Evolutionary conservation across 2,329 filamentous ascomycete species (phyloP).

Genomic region (Eurotiales sp.): DNA sequence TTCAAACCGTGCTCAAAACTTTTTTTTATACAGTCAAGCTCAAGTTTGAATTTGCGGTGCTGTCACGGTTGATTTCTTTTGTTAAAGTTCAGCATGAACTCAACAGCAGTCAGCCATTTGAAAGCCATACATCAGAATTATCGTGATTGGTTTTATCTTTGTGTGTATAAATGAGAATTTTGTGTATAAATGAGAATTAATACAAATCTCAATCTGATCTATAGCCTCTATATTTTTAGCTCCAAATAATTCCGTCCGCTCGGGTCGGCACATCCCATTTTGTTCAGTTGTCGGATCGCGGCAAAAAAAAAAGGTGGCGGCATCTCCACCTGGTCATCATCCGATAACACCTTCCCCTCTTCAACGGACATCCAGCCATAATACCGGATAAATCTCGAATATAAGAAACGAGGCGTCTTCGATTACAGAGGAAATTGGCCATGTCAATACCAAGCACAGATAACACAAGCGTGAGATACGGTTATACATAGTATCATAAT

Average conservation of each 20-base stretch:
- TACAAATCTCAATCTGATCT: no score
- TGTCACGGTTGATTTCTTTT: slow-evolving; percentile 44
- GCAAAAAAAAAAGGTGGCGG: neutral
- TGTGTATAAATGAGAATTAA: no score
- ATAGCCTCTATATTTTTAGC: no score
- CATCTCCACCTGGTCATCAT: slow-evolving; percentile 3
- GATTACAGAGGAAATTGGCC: neutral
- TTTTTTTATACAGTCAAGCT: slow-evolving; percentile 48
- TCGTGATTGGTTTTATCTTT: no score
- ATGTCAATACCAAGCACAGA: neutral
- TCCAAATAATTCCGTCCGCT: neutral
- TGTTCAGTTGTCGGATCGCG: neutral
- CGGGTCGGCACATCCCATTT: slow-evolving; percentile 7
- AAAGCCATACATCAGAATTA: no score
- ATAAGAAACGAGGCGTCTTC: neutral
- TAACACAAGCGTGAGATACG: neutral
- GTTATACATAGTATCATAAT: neutral
- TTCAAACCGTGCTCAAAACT: slow-evolving; percentile 44
- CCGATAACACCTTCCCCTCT: slow-evolving; percentile 8
- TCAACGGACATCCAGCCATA: neutral
- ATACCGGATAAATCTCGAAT: neutral
- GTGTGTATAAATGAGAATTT: no score
- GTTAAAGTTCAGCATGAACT: slow-evolving; percentile 15
- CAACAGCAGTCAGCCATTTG: neutral
- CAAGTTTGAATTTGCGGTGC: slow-evolving; percentile 48